A percentile compares a stretch with the other conserved stretches of the same genome.
These are phyloP conservation scores for Yarrowia sp. DNA, from an alignment of 805 yeast genomes.

Conservation along the genomic window DNA sequence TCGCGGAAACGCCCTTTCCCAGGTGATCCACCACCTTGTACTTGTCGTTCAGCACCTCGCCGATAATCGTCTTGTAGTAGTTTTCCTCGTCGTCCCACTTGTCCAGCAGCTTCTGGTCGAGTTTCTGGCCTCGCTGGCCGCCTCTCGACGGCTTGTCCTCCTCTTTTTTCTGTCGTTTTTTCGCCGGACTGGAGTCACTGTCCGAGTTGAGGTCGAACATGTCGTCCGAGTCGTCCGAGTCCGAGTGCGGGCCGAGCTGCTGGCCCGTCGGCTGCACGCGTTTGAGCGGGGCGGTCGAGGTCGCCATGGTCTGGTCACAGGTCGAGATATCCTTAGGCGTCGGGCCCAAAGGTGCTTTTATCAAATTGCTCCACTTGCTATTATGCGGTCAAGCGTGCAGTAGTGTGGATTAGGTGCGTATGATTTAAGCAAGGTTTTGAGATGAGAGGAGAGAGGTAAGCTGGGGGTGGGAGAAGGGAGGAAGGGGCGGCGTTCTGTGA, in stretches of 20 bases:
- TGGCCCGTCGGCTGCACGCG: background rate
- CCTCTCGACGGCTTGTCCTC: background rate
- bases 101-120: conserved; percentile 45
- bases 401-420: conserved; percentile 30
- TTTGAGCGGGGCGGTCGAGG: conserved; percentile 11
- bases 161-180: conserved; percentile 9
- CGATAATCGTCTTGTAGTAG: conserved; percentile 48
- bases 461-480: background rate
- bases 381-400: conserved; percentile 23
- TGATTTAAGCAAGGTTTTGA: conserved; percentile 32
- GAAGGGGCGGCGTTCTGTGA: background rate
- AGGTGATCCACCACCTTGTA: conserved; percentile 47
- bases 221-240: conserved; percentile 44
- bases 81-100: conserved; percentile 51
- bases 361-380: conserved; percentile 34
- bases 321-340: background rate
- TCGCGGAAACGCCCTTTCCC: conserved; percentile 51
- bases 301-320: conserved; percentile 5
- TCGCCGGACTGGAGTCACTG: background rate
- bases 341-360: background rate
- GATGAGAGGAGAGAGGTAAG: background rate
- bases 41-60: conserved; percentile 48
- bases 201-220: conserved; percentile 45
- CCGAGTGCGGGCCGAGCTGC: conserved; percentile 1
- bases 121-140: conserved; percentile 31